phyloP scores from a whole-genome alignment of 2,329 filamentous ascomycete species.

The Zymoseptoria brevis region DNA sequence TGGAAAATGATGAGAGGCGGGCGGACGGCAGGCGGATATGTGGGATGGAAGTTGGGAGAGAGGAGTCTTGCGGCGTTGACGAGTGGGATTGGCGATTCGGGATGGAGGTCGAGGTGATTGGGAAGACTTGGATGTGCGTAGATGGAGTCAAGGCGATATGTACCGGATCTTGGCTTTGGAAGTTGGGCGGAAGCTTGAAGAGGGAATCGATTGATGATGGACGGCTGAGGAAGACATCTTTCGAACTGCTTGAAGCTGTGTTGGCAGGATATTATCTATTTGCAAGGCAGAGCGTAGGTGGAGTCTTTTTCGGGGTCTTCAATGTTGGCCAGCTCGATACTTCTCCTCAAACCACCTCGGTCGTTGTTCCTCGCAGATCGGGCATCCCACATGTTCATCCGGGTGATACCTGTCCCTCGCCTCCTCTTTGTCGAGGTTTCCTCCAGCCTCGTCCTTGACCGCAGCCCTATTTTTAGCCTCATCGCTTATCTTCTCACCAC shows the following conservation, averaged over 20 bases:
- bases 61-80: conserved; percentile 18
- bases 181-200: too few relatives aligned
- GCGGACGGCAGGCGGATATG: neutral
- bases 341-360: conserved; percentile 16
- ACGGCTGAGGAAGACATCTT: too few relatives aligned
- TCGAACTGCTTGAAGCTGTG: too few relatives aligned
- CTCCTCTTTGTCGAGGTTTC: neutral
- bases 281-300: too few relatives aligned
- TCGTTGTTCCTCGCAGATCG: conserved; percentile 21
- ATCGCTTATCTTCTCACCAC: neutral
- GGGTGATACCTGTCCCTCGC: conserved; percentile 14
- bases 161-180: too few relatives aligned
- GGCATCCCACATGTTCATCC: conserved; percentile 19
- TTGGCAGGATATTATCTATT: too few relatives aligned
- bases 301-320: too few relatives aligned
- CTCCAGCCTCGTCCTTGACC: too few relatives aligned
- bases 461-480: neutral
- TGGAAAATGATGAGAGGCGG: neutral
- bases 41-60: conserved; percentile 6
- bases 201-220: too few relatives aligned
- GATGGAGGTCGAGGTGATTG: neutral
- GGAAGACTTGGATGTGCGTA: neutral
- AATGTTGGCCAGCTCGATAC: neutral
- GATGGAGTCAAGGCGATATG: too few relatives aligned
- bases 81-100: conserved; percentile 16